Evolutionary conservation across 169 alveolate species (phyloP), one percentile per base, ranked within the genome.

Genomic region (Pseudocohnilembus persalinus): DNA sequence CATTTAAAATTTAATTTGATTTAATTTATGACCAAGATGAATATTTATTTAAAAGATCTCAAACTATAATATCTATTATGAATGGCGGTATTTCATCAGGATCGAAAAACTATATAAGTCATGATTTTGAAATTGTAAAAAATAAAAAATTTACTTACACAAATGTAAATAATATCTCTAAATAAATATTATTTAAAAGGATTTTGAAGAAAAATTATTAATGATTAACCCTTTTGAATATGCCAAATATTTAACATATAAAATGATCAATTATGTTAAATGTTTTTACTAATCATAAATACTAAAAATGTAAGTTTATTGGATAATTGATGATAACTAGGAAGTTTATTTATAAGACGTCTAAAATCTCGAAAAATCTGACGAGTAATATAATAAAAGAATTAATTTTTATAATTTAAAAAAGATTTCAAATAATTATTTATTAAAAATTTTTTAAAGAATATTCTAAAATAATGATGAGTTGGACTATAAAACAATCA

Each of bases 1-100:
- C 26, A 49, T n/a, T 49, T 64, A 79, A 63, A 64, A 33, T 49
- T 28, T 29, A 79, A 29, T 79, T 49, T 29, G 29, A 73, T n/a
- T 79, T 34, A n/a, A 76, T 29, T 34, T 68, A 29, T 34, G 84
- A 79, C 29, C 11, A 79, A 30, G 29, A 35, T 30, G 35, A 79
- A 49, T 33, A 31, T 63, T 29, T 79, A 20, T 79, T 49, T 16
- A 79, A 79, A n/a, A 79, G 84, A 31, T 74, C 84, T 15, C 30
- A 29, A 11, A 63, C 4, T 29, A 76, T 34, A 29, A 64, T 79
- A 20, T 29, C 34, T 49, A 79, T 79, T 0, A 49, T 79, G 15
- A 79, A 79, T 79, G 84, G 84, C 28, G 84, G 49, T 1, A 79
- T 79, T 25, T 79, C 84, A 29, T 72, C 35, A 79, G 84, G 76